Evolutionary conservation across 2,329 filamentous ascomycete species (phyloP), one percentile per base, ranked within the genome.

Genomic region (Fusarium denticulatum): DNA sequence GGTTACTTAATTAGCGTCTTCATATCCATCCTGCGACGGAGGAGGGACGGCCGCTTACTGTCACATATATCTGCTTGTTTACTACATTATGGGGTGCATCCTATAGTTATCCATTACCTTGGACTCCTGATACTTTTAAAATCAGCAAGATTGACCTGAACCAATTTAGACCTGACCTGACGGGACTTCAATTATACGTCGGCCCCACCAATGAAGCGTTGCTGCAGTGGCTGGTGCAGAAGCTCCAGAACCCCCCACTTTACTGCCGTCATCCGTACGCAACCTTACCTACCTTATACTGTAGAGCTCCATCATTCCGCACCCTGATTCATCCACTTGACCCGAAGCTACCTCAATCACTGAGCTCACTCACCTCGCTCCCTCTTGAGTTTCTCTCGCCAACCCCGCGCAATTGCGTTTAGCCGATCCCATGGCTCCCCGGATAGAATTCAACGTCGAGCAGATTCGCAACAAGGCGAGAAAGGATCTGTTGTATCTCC

Each of bases 401-500:
- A 67, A 58, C 45, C 67, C 52, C 61, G 53, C 60, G 64, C 50
- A 40, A 62, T 57, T 56, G 60, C 76, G 86, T 84, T 84, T 86
- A 86, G 86, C 56, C 60, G 61, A 39, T 85, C 84, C 75, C 79
- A 94, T 94, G 92, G 90, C 90, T 85, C 91, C 91, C 84, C 89
- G 89, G 83, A 86, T 85, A 81, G 89, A 88, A 80, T 94, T 96
- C 82, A 92, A 91, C 82, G 90, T 92, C 68, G 90, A 93, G 77
- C 90, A 94, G 80, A 90, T 96, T 81, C 91, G 89, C 79, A 92
- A 93, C 74, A 94, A 93, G 84, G 93, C 95, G 75, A 92, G 95
- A 71, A 95, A 95, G 82, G 94, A 98, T 81, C 88, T 99, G 75
- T 88, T 99, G 76, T 92, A 93, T 83, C 91, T 98, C 77, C 92